Conservation (phyloP, 176 grass and related monocot genomes). For the Aegilops tauschii region DNA sequence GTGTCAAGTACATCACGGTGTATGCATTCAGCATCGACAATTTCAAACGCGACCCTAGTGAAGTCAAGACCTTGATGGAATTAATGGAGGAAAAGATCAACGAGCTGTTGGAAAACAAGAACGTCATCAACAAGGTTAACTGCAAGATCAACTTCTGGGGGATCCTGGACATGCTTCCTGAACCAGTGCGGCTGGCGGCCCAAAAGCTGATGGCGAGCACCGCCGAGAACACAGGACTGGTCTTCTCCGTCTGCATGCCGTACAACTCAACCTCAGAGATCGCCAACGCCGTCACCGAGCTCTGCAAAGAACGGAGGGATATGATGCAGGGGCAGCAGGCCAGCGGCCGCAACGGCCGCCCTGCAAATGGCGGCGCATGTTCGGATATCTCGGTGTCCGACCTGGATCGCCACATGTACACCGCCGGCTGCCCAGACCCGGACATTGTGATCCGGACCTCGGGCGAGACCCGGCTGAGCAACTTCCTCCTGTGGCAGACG, state of each 20-base stretch:
- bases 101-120: conserved; percentile 48
- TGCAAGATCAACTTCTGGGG: conserved; percentile 85
- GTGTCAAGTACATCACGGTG: conserved; percentile 54
- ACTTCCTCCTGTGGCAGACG: conserved; percentile 86
- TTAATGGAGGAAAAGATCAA: conserved; percentile 84
- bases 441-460: conserved; percentile 81
- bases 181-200: conserved; percentile 50
- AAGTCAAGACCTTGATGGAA: conserved; percentile 69
- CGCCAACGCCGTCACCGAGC: conserved; percentile 44
- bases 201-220: conserved; percentile 61
- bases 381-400: conserved; percentile 41
- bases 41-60: conserved; percentile 62
- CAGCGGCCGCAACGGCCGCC: neutral
- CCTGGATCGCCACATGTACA: conserved; percentile 68
- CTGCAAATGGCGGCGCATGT: neutral
- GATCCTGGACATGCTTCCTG: conserved; percentile 49
- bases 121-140: conserved; percentile 52
- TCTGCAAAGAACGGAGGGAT: conserved; percentile 41
- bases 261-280: conserved; percentile 86
- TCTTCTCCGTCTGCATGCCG: conserved; percentile 75
- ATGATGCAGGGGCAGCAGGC: conserved; percentile 8
- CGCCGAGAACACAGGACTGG: conserved; percentile 51
- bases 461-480: conserved; percentile 76
- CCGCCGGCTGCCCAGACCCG: conserved; percentile 49
- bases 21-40: conserved; percentile 96